Evolutionary conservation across 805 yeast species (phyloP).

Genomic region (Starmera amethionina): DNA sequence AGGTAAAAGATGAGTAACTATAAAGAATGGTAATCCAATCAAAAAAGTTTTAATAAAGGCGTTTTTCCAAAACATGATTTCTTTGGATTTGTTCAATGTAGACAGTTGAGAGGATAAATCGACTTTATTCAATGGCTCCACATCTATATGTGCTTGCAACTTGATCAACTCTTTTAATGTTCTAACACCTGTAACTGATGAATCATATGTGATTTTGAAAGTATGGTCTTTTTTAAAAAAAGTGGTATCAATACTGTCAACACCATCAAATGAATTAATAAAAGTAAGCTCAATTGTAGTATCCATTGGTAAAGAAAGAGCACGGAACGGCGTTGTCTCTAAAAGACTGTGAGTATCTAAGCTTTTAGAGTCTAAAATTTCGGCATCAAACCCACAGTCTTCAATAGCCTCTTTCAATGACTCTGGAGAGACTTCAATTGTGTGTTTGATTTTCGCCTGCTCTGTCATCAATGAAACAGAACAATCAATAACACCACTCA

Average conservation of each 20-base stretch:
- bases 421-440: conserved; percentile 18
- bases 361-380: conserved; percentile 11
- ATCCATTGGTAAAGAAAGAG: background rate
- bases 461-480: conserved; percentile 72
- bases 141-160: conserved; percentile 40
- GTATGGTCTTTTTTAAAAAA: background rate
- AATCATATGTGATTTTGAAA: conserved; percentile 28
- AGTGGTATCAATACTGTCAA: background rate
- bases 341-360: background rate
- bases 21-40: conserved; percentile 56
- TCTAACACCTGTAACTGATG: conserved; percentile 50
- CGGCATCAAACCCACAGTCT: conserved; percentile 65
- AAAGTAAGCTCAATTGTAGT: background rate
- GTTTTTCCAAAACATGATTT: conserved; percentile 60
- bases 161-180: conserved; percentile 43
- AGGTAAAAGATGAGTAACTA: conserved; percentile 38
- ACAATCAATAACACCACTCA: conserved; percentile 42
- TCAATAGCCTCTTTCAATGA: conserved; percentile 46
- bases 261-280: background rate
- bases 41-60: conserved; percentile 42
- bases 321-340: background rate
- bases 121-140: conserved; percentile 31
- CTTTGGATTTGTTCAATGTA: conserved; percentile 57
- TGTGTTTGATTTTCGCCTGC: conserved; percentile 50
- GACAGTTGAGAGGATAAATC: conserved; percentile 64